Evolutionary conservation across 2,329 filamentous ascomycete species (phyloP), one percentile per base, ranked within the genome.

Genomic region (Periglandula ipomoeae): DNA sequence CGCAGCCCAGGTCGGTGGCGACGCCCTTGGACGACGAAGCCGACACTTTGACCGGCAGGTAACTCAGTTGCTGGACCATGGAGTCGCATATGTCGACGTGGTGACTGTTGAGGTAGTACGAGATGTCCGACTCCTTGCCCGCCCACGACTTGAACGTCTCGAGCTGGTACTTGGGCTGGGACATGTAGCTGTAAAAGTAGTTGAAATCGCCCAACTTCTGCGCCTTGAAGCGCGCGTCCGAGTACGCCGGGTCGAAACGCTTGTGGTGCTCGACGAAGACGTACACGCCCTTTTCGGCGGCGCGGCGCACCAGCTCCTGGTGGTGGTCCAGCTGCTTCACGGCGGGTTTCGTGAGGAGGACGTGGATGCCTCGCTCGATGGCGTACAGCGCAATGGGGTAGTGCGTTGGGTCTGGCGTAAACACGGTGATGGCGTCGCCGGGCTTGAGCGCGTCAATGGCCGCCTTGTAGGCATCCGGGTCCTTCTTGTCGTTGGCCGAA

Each of bases 141-240:
- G 90, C 90, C 89, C 89, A 95, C 3, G 89, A 85, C 69, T 89
- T 90, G 81, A 95, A 95, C 0, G 89, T 95, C 74, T 94, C 87
- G 43, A 95, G 79, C 70, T 95, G 89, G 45, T 78, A 88, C 71
- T 94, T 95, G 52, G 85, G 87, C 74, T 95, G 89, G 44, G 83
- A 88, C 89, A 95, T 95, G 78, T 96, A 96, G 59, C 81, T 85
- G 77, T 95, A 96, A 66, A 95, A 96, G 76, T 96, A 96, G 75
- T 95, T 95, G 81, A 96, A 96, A 70, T 95, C 89, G 55, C 90
- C 90, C 7, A 96, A 74, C 47, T 75, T 81, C 61, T 80, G 71
- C 13, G 88, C 87, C 58, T 85, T 82, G 70, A 84, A 84, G 44
- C 84, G 80, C 13, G 91, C 91, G 65, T 96, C 90, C 13, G 87